Conservation (phyloP, 1,284 basidiomycete genomes). For the Agaricales sp. region DNA sequence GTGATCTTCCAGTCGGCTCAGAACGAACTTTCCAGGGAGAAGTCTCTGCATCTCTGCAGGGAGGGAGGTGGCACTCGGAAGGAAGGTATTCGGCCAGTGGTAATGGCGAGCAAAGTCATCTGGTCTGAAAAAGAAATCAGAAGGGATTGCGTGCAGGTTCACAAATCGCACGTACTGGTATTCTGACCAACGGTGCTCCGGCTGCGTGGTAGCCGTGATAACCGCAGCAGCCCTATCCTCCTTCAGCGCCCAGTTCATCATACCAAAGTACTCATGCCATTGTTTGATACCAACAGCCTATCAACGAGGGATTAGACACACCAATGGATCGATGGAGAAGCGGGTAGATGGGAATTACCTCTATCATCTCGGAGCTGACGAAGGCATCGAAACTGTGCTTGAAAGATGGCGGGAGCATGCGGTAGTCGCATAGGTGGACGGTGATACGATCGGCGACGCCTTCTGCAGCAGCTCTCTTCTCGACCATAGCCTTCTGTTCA, state of each 20-base stretch:
- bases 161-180: not conserved
- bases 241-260: constrained; percentile 54
- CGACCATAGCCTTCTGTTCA: constrained; percentile 36
- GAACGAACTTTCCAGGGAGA: constrained; percentile 41
- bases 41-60: constrained; percentile 23
- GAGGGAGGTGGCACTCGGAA: constrained; percentile 50
- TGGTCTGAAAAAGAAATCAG: constrained; percentile 20
- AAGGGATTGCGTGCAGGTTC: constrained; percentile 15
- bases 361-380: constrained; percentile 69
- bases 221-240: constrained; percentile 39
- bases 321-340: constrained; percentile 8
- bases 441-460: constrained; percentile 25
- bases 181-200: constrained; percentile 37
- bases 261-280: constrained; percentile 46
- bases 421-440: not conserved
- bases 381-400: constrained; percentile 59
- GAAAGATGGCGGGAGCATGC: constrained; percentile 37
- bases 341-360: constrained; percentile 33
- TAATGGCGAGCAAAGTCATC: constrained; percentile 63
- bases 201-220: constrained; percentile 57
- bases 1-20: constrained; percentile 62
- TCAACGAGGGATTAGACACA: constrained; percentile 8
- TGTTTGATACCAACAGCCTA: constrained; percentile 39
- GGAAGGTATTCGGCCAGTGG: constrained; percentile 65
- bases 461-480: constrained; percentile 27